Evolutionary conservation across 192 early-diverging fungal genomes (phyloP).

Genomic region (Backusella sp.): DNA sequence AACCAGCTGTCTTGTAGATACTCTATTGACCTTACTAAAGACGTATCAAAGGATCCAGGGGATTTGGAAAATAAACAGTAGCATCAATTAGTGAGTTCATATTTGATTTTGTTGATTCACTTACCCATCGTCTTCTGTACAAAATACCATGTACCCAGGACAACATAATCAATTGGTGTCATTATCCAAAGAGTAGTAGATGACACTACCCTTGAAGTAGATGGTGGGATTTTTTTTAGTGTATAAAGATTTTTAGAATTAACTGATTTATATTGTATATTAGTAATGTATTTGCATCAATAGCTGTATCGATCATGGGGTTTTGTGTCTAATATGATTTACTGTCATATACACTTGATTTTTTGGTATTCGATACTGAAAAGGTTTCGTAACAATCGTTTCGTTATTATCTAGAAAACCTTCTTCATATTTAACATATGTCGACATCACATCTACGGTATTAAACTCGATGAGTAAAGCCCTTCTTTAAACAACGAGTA

Average conservation of each 20-base stretch:
- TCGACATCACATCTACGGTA: slow-evolving; percentile 23
- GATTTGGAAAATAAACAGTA: slow-evolving; percentile 31
- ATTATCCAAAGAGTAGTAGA: slow-evolving; percentile 32
- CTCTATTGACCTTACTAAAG: slow-evolving; percentile 34
- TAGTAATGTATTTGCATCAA: background rate
- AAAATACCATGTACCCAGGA: slow-evolving; percentile 47
- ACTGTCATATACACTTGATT: slow-evolving; percentile 19
- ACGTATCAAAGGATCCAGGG: slow-evolving; percentile 35
- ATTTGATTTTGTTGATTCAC: background rate
- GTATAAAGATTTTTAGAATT: background rate
- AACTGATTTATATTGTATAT: background rate
- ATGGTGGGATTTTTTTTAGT: slow-evolving; percentile 1
- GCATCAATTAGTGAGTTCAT: slow-evolving; percentile 36
- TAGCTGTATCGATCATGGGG: background rate
- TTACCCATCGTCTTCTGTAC: background rate
- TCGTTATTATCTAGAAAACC: slow-evolving; percentile 13
- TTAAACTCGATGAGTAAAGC: background rate
- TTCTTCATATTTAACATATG: slow-evolving; percentile 32
- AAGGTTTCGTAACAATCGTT: slow-evolving; percentile 23
- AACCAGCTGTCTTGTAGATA: slow-evolving; percentile 11
- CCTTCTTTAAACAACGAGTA: background rate
- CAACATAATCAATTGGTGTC: slow-evolving; percentile 47
- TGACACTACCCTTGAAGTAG: slow-evolving; percentile 37
- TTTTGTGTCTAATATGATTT: background rate
- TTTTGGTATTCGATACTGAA: slow-evolving; percentile 9